Evolutionary conservation across 2,329 filamentous ascomycete genomes (phyloP).

Genomic region (Claviceps humidiphila): DNA sequence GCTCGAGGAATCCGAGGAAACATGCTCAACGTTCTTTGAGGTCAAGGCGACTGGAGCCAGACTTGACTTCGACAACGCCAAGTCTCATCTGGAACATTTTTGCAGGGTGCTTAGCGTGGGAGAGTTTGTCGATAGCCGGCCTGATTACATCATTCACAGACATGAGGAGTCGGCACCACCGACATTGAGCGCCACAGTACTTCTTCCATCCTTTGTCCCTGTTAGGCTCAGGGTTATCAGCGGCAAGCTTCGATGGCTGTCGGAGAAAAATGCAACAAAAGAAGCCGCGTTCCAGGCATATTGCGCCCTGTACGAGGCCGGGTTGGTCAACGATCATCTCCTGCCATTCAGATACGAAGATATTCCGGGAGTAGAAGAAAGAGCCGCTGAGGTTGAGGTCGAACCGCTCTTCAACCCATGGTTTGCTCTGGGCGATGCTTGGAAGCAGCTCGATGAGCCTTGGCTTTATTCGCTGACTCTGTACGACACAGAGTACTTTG

Average conservation of each 20-base stretch:
- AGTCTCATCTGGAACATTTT: conserved; percentile 70
- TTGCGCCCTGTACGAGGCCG: conserved; percentile 50
- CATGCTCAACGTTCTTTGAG: conserved; percentile 15
- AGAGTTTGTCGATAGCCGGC: conserved; percentile 49
- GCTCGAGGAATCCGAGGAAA: conserved; percentile 31
- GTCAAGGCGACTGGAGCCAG: conserved; percentile 41
- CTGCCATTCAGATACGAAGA: conserved; percentile 45
- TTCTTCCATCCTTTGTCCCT: conserved; percentile 60
- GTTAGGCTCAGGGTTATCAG: conserved; percentile 15
- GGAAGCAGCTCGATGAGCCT: conserved; percentile 17
- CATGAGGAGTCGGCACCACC: conserved; percentile 15
- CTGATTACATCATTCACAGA: conserved; percentile 51
- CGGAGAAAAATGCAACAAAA: conserved; percentile 58
- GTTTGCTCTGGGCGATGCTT: conserved; percentile 27
- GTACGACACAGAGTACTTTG: conserved; percentile 16
- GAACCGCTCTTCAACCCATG: conserved; percentile 33
- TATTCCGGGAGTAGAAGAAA: conserved; percentile 24
- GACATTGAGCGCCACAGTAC: conserved; percentile 44
- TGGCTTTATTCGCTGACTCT: conserved; percentile 21
- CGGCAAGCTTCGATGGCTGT: conserved; percentile 42
- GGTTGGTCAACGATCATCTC: conserved; percentile 65
- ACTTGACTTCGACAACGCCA: conserved; percentile 60
- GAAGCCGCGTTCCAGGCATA: conserved; percentile 81
- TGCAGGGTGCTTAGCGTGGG: conserved; percentile 47
- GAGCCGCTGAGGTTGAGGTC: conserved; percentile 22